Conservation (phyloP, 2,329 filamentous ascomycete species). For the Bipolaris victoriae region DNA sequence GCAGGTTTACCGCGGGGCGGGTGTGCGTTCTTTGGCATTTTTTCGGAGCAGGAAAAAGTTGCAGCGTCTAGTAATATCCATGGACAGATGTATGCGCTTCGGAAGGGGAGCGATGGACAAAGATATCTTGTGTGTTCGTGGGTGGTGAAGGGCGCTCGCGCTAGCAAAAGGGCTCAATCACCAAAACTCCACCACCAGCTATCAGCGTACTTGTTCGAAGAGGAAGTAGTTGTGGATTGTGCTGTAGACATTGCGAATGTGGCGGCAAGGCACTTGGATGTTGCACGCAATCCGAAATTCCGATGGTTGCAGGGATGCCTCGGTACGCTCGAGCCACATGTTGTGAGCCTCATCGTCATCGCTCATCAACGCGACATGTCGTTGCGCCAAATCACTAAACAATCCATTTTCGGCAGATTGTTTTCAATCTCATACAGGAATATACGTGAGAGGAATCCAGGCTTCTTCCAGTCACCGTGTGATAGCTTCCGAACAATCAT, state of each 20-base stretch:
- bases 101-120: constrained; percentile 3
- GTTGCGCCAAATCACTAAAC: neutral
- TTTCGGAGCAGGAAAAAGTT: constrained; percentile 7
- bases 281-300: constrained; percentile 19
- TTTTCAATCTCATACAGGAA: no score
- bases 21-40: constrained; percentile 59
- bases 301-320: constrained; percentile 22
- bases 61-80: constrained; percentile 8
- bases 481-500: neutral
- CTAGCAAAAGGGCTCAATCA: constrained; percentile 26
- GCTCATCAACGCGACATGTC: neutral
- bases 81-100: constrained; percentile 7
- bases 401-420: neutral
- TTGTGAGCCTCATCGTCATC: constrained; percentile 12
- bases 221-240: neutral
- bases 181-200: constrained; percentile 3
- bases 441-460: neutral
- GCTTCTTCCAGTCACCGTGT: neutral
- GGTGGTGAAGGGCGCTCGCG: constrained; percentile 24
- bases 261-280: constrained; percentile 1
- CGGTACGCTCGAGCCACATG: constrained; percentile 19
- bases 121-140: constrained; percentile 10
- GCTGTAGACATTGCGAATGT: constrained; percentile 13
- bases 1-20: constrained; percentile 50
- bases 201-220: no score